phyloP scores from a whole-genome alignment of 78 protist genomes.

The Dictyostelium citrinum region DNA sequence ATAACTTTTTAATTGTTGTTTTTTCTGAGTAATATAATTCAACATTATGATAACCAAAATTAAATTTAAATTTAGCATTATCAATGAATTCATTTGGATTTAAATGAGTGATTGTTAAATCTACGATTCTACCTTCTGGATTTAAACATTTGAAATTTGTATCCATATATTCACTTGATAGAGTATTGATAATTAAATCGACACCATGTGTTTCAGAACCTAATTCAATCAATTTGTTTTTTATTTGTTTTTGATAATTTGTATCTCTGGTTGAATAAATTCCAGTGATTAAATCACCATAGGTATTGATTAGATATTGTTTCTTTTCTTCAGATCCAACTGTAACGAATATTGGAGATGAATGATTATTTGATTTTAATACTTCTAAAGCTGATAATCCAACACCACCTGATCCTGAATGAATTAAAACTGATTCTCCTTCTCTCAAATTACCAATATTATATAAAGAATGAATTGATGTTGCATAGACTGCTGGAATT shows the following conservation, averaged over 20 bases:
- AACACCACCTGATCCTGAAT: conserved; percentile 6
- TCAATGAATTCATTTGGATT: not conserved
- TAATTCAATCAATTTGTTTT: not conserved
- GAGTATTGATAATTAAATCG: not conserved
- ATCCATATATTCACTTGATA: not conserved
- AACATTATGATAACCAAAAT: not conserved
- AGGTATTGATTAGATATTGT: not conserved
- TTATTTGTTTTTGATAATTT: not conserved
- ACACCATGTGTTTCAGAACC: not conserved
- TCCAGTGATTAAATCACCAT: not conserved
- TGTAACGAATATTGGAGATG: not conserved
- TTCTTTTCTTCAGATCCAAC: not conserved
- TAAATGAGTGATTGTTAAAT: not conserved
- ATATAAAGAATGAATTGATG: not conserved
- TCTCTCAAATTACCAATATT: not conserved
- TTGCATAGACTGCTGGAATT: conserved; percentile 39
- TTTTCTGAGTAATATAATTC: not conserved
- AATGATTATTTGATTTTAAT: conserved; percentile 6
- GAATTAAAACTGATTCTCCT: conserved; percentile 3
- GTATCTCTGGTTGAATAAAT: not conserved
- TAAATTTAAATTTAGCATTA: not conserved
- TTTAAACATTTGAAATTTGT: not conserved
- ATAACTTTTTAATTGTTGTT: not conserved
- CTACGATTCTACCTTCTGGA: not conserved
- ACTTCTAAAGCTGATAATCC: conserved; percentile 16